Base-by-base conservation (phyloP, 768 basidiomycete species). In the Sporobolomyces phaffii region DNA sequence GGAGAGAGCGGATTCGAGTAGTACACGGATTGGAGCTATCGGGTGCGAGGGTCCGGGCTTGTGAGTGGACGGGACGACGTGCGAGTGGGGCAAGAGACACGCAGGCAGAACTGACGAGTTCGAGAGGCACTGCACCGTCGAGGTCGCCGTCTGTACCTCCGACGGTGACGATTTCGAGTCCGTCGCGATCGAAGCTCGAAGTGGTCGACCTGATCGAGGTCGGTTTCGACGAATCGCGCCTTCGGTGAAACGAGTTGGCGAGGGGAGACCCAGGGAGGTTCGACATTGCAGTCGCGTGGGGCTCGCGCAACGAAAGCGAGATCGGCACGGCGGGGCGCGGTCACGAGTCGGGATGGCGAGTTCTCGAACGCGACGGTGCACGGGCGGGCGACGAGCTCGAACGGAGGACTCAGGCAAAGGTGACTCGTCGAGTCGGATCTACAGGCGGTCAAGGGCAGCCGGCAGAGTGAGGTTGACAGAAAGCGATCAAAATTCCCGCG, bases 91-190 rank as follows among this genome's bases (percentile, higher is more conserved):
- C n/a, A n/a, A n/a, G n/a, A n/a, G n/a, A n/a, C n/a, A n/a, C n/a
- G n/a, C n/a, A n/a, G n/a, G n/a, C n/a, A n/a, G n/a, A n/a, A n/a
- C 43, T 17, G 1, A 87, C 84, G 73, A 87, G 87, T 79, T 96
- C 87, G 78, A 98, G 93, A 11, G 90, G 91, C 73, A 96, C 96
- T 62, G 56, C 56, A 3, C 56, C 56, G 5, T 58, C 56, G 18
- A n/a, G 56, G 24, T 87, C 84, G 69, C 87, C 78, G 76, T 51
- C 62, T 14, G 13, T 3, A 10, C 87, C 85, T 50, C 93, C 93
- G 48, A 97, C 92, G 26, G 84, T 81, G 60, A 81, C 83, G 74
- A 92, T 90, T 75, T 86, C 86, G 13, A 82, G 69, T 53, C 89
- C 90, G 65, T 84, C 82, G 80, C 87, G 88, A 77, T 89, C 90